Conservation (phyloP, 306 rosid genomes). For the Canavalia ensiformis region DNA sequence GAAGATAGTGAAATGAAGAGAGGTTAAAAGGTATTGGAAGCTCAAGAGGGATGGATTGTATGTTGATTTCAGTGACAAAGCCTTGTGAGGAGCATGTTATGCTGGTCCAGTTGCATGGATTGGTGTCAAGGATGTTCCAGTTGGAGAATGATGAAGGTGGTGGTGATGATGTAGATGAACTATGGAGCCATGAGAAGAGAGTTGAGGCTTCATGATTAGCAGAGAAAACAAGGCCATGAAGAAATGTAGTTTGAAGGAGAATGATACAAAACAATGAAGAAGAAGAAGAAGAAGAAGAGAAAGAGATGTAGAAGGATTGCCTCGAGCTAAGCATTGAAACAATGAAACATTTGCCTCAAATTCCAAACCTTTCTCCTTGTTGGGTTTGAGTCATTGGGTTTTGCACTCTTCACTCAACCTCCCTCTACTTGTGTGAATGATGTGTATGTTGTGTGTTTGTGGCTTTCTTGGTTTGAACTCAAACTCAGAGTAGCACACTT, state of each 20-base stretch:
- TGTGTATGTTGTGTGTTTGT: slow-evolving; percentile 7
- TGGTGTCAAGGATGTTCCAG: slow-evolving; percentile 73
- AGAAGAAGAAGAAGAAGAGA: slow-evolving; percentile 37
- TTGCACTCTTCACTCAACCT: slow-evolving; percentile 48
- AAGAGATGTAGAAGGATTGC: slow-evolving; percentile 51
- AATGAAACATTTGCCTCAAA: slow-evolving; percentile 70
- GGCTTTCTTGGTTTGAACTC: slow-evolving; percentile 66
- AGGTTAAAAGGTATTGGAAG: slow-evolving; percentile 77
- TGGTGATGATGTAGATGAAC: slow-evolving; percentile 50
- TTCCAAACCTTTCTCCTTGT: slow-evolving; percentile 61
- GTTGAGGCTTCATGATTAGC: slow-evolving; percentile 77
- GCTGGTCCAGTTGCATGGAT: slow-evolving; percentile 90
- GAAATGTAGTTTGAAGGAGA: slow-evolving; percentile 41
- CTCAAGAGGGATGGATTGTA: slow-evolving; percentile 69
- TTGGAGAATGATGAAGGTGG: slow-evolving; percentile 62
- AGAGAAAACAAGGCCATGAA: slow-evolving; percentile 55
- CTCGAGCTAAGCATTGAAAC: slow-evolving; percentile 67
- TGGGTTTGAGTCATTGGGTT: slow-evolving; percentile 62
- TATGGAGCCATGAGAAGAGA: slow-evolving; percentile 87
- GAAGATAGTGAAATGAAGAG: slow-evolving; percentile 68
- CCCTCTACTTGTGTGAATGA: slow-evolving; percentile 51
- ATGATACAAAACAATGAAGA: slow-evolving; percentile 48
- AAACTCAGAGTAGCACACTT: slow-evolving; percentile 44
- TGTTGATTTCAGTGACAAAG: slow-evolving; percentile 71
- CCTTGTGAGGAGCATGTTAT: slow-evolving; percentile 75